A percentile compares a stretch with the other conserved stretches of the same genome.
Evolutionary conservation across 2,329 filamentous ascomycete species (phyloP).

Genomic region (Dactylellina leptospora): DNA sequence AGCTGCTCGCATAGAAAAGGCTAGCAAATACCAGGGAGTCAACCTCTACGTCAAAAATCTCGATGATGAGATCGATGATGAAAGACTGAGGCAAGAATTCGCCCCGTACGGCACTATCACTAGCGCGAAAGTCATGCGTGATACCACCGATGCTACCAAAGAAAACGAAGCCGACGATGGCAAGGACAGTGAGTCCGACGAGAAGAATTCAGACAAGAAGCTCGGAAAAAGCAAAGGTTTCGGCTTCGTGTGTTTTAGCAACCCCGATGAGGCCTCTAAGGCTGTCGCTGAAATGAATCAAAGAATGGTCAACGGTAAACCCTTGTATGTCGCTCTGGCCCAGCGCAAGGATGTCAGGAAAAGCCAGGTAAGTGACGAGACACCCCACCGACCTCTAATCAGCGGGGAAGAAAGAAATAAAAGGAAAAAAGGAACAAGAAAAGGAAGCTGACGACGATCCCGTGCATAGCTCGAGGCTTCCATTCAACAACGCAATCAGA

Average conservation of each 20-base stretch:
- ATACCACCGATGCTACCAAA: slow-evolving; percentile 69
- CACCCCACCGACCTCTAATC: not conserved
- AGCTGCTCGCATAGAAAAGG: slow-evolving; percentile 95
- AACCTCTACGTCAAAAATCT: slow-evolving; percentile 99
- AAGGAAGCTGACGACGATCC: not conserved
- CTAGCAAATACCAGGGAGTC: slow-evolving; percentile 98
- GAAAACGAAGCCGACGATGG: slow-evolving; percentile 65
- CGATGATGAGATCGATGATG: slow-evolving; percentile 94
- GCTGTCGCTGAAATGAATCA: slow-evolving; percentile 99
- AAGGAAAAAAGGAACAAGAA: no score
- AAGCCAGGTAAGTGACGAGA: slow-evolving; percentile 72
- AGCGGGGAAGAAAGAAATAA: no score
- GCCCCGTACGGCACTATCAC: slow-evolving; percentile 91
- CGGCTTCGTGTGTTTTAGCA: slow-evolving; percentile 99
- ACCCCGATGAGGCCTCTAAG: slow-evolving; percentile 98
- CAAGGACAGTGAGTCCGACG: slow-evolving; percentile 64
- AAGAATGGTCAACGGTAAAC: slow-evolving; percentile 97
- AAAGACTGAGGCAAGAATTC: slow-evolving; percentile 96
- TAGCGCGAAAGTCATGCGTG: slow-evolving; percentile 99
- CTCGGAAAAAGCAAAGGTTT: slow-evolving; percentile 99
- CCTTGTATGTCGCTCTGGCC: slow-evolving; percentile 94
- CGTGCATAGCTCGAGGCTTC: slow-evolving; percentile 81
- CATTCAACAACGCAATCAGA: slow-evolving; percentile 98
- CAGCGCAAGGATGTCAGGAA: slow-evolving; percentile 99
- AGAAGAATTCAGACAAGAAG: slow-evolving; percentile 69